phyloP scores from a whole-genome alignment of 83 land plant genomes.

The Picea engelmannii region DNA sequence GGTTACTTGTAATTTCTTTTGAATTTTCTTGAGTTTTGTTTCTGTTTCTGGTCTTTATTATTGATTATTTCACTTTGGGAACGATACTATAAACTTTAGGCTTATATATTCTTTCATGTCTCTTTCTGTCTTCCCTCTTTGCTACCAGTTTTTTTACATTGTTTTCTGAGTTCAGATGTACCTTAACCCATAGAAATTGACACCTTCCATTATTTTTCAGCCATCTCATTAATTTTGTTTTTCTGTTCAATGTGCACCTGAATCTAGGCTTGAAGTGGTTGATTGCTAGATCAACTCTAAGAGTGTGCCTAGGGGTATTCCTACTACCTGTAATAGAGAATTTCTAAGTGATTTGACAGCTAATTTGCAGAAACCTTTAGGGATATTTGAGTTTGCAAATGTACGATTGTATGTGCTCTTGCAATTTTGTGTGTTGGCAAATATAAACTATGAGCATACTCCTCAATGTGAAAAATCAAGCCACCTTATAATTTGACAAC shows the following conservation, averaged over 20 bases:
- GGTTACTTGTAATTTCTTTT: constrained; percentile 21
- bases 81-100: background rate
- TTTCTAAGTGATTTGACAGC: background rate
- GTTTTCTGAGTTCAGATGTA: background rate
- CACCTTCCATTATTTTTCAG: background rate
- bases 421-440: background rate
- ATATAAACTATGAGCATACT: too few species aligned
- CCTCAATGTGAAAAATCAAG: too few species aligned
- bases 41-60: background rate
- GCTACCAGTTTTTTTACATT: background rate
- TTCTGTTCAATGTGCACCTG: background rate
- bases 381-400: background rate
- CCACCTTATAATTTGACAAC: too few species aligned
- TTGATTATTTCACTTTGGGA: background rate
- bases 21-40: background rate
- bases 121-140: background rate
- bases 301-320: background rate
- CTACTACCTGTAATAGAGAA: background rate
- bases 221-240: background rate
- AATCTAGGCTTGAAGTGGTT: background rate
- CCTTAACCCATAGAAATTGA: background rate
- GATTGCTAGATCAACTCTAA: background rate
- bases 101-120: background rate
- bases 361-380: background rate
- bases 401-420: background rate